Evolutionary conservation across 805 yeast species (phyloP), one percentile per base, ranked within the genome.

Genomic region (Starmerella tilneyi): DNA sequence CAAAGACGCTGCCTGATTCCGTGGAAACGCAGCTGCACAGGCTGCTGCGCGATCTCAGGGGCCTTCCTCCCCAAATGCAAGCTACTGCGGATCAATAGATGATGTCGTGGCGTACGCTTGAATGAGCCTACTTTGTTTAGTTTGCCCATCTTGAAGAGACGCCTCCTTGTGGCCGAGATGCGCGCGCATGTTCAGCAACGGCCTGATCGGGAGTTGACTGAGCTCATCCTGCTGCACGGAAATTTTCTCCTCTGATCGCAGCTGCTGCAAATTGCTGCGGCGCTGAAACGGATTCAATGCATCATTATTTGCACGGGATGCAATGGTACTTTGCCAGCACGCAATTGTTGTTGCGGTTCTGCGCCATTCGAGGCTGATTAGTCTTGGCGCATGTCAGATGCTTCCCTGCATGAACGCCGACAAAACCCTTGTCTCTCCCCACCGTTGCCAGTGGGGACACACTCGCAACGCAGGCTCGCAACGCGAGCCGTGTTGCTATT

Each of bases 41-140:
- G 59, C 67, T 82, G 32, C 89, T 80, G 59, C 73, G 94, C 63
- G 84, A 81, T 51, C 73, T 83, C 53, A 69, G 85, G 53, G 94
- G 94, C 1, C 70, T 84, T 47, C 89, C 94, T 9, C 94, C 94
- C 2, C 49, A 50, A 33, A 22, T 19, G n/a, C 46, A 28, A 13
- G 6, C 5, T 8, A 6, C 8, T 8, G 15, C n/a, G 6, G 31
- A 7, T 13, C n/a, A 28, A 13, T 7, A 13, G n/a, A 24, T 8
- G 11, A 8, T 24, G 27, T 11, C 27, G n/a, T n/a, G n/a, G n/a
- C n/a, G n/a, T n/a, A n/a, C n/a, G n/a, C n/a, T n/a, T n/a, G n/a
- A n/a, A n/a, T n/a, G n/a, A n/a, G n/a, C n/a, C n/a, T n/a, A n/a
- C n/a, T n/a, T n/a, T n/a, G n/a, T n/a, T n/a, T n/a, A n/a, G n/a